Base-by-base conservation (phyloP, 2,329 filamentous ascomycete species). In the Calonectria montana region DNA sequence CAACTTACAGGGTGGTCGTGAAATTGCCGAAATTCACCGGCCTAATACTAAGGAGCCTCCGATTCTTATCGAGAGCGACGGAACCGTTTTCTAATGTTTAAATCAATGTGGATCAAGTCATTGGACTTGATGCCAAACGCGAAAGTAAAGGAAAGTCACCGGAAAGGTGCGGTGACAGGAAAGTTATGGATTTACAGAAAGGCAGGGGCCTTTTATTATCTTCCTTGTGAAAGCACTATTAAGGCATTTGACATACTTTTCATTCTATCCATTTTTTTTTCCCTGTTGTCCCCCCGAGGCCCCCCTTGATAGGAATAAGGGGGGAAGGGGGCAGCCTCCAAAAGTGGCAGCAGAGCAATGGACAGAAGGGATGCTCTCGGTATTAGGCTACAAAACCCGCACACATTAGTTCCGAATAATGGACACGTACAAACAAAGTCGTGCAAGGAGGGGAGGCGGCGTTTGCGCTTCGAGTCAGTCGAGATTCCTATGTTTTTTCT, bases 1-100 rank as follows among this genome's bases (percentile, higher is more conserved):
- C 76, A 69, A 25, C 61, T 55, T 67, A n/a, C 70, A 90, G 96
- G 96, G 96, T 78, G 97, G 97, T 71, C 92, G 97, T 81, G 97
- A 98, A 85, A 94, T 98, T 82, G 97, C 97, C 74, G 96, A 98
- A 86, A 95, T 98, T 75, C 96, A 95, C 77, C 90, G 97, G 77
- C 97, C 97, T 25, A 98, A 98, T 80, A 98, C 97, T 65, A 98
- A 97, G 85, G 95, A 97, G 82, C 95, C 96, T 37, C 97, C 97
- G 5, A 98, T 99, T 81, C 92, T 98, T 85, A 98, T 98, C 78
- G 90, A 97, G 77, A 98, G 95, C 75, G 97, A 99, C 82, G 97
- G 97, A 73, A 98, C 97, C 27, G 94, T 99, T 76, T 98, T 99
- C 82, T 98, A 91, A 82, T 70, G 65, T 59, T 50, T 61, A 66